Conservation (phyloP, 2,329 filamentous ascomycete species). For the Chaetomiaceae sp. region DNA sequence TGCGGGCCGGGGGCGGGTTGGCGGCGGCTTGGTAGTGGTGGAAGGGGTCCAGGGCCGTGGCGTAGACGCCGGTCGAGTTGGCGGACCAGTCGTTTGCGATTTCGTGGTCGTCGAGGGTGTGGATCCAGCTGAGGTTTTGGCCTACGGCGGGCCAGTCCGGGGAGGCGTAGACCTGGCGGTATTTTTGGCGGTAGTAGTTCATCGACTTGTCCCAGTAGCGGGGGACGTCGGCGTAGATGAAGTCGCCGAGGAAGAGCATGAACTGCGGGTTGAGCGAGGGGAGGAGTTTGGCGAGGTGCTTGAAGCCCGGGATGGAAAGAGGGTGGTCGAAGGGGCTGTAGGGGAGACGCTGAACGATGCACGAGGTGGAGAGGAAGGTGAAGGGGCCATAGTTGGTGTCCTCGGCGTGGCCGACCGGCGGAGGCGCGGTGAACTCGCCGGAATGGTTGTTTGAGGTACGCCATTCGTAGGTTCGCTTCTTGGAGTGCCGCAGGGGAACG, state of each 20-base stretch:
- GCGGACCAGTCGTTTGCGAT: slow-evolving; percentile 90
- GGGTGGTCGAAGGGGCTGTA: slow-evolving; percentile 83
- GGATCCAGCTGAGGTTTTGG: slow-evolving; percentile 89
- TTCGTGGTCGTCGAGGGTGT: slow-evolving; percentile 95
- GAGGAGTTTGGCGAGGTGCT: slow-evolving; percentile 68
- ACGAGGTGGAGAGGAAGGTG: slow-evolving; percentile 88
- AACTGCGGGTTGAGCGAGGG: slow-evolving; percentile 69
- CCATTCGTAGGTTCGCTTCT: slow-evolving; percentile 78
- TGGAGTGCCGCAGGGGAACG: slow-evolving; percentile 58
- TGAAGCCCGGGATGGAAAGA: slow-evolving; percentile 75
- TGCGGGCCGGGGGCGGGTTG: slow-evolving; percentile 70
- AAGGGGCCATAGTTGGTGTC: slow-evolving; percentile 63
- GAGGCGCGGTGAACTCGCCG: slow-evolving; percentile 76
- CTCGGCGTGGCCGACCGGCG: slow-evolving; percentile 61
- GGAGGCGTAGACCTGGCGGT: slow-evolving; percentile 91
- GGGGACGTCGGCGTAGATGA: slow-evolving; percentile 89
- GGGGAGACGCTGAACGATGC: slow-evolving; percentile 85
- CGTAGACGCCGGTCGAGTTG: slow-evolving; percentile 76
- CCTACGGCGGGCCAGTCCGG: slow-evolving; percentile 80
- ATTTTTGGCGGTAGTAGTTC: slow-evolving; percentile 83
- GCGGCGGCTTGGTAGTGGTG: slow-evolving; percentile 76
- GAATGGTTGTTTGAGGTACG: slow-evolving; percentile 80
- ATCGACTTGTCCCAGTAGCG: slow-evolving; percentile 66
- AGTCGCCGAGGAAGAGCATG: slow-evolving; percentile 80
- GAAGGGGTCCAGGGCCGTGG: slow-evolving; percentile 77